phyloP scores from a whole-genome alignment of 805 yeast genomes.

The Saccharomycopsis fibuligera region DNA sequence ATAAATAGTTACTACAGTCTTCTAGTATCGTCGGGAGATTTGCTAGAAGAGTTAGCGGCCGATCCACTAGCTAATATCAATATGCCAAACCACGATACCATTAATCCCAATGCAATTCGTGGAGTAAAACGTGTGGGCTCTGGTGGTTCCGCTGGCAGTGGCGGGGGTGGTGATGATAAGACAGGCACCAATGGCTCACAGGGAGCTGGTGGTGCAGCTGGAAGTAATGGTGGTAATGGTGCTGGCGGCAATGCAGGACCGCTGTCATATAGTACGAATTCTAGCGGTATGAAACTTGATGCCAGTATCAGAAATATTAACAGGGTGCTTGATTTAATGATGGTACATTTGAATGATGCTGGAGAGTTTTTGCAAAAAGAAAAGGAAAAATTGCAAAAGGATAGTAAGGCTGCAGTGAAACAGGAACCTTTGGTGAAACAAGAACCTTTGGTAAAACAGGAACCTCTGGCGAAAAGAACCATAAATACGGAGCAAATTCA shows the following conservation, averaged over 20 bases:
- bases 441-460: background rate
- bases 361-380: constrained; percentile 9
- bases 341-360: constrained; percentile 19
- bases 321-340: constrained; percentile 20
- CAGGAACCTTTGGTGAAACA: constrained; percentile 3
- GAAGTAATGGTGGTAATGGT: background rate
- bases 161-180: background rate
- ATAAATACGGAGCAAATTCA: too few species aligned
- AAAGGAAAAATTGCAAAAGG: constrained; percentile 3
- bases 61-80: constrained; percentile 19
- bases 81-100: constrained; percentile 14
- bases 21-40: constrained; percentile 9
- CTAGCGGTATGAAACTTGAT: constrained; percentile 9
- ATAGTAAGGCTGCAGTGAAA: background rate
- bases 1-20: constrained; percentile 9
- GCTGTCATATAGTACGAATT: background rate
- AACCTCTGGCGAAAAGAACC: too few species aligned
- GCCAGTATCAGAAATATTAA: constrained; percentile 14
- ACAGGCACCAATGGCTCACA: background rate
- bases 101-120: too few species aligned
- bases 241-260: background rate
- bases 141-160: background rate
- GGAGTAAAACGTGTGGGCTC: background rate
- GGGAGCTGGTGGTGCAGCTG: background rate
- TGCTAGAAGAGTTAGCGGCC: constrained; percentile 18